Percentiles rank a stretch among this genome's conserved stretches.
phyloP scores from a whole-genome alignment of 768 basidiomycete species.

The Hypholoma sublateritium region DNA sequence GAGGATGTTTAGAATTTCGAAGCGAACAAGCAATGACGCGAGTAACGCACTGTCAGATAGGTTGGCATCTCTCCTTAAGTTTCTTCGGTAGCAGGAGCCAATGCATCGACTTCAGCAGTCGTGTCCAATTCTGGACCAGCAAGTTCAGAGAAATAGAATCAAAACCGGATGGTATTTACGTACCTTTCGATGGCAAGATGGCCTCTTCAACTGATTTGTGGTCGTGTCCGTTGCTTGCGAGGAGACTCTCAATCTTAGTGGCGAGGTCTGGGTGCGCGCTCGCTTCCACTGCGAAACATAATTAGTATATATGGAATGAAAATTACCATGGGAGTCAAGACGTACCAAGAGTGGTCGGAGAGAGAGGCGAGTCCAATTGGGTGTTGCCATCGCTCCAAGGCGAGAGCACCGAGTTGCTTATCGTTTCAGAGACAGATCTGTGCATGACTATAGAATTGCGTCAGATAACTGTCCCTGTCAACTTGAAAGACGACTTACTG shows the following conservation, averaged over 20 bases:
- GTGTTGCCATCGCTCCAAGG: slow-evolving; percentile 4
- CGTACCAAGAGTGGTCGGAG: slow-evolving; percentile 2
- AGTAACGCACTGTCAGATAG: no score
- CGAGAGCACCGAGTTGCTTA: neutral
- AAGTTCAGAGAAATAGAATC: neutral
- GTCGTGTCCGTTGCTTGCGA: neutral
- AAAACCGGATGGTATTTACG: neutral
- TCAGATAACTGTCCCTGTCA: neutral
- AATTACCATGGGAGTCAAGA: neutral
- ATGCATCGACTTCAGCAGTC: no score
- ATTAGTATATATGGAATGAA: no score
- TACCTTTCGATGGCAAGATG: no score
- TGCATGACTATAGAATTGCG: neutral
- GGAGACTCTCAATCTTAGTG: slow-evolving; percentile 1
- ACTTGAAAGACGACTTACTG: neutral
- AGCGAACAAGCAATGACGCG: no score
- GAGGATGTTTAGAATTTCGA: no score
- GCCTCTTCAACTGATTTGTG: no score
- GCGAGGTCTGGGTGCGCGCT: neutral
- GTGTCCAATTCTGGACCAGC: no score
- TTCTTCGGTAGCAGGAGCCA: no score
- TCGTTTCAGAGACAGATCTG: slow-evolving; percentile 4
- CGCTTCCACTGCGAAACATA: neutral
- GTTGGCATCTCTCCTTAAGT: no score
- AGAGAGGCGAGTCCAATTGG: neutral